Conservation (phyloP, 2,329 filamentous ascomycete genomes). For the Penicillium capsulatum region DNA sequence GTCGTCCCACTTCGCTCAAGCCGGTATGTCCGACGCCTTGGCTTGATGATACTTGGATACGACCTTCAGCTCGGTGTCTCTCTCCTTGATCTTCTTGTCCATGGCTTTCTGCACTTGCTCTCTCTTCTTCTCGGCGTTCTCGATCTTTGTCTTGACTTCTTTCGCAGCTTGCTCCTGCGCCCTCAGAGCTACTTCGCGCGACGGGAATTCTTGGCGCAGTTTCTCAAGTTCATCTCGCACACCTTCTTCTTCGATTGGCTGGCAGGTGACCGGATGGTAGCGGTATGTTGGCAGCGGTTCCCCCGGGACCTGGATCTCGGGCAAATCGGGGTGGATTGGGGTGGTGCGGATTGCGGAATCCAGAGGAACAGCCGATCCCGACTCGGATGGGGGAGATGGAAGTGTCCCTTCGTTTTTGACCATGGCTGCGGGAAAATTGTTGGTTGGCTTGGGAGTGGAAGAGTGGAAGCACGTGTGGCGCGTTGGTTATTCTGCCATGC, state of each 20-base stretch:
- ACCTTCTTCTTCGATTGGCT: slow-evolving; percentile 30
- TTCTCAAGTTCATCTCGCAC: slow-evolving; percentile 31
- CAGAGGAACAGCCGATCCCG: slow-evolving; percentile 29
- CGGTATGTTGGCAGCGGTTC: slow-evolving; percentile 30
- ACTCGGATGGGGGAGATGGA: slow-evolving; percentile 36
- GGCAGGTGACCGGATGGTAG: slow-evolving; percentile 40
- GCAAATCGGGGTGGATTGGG: slow-evolving; percentile 38
- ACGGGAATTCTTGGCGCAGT: slow-evolving; percentile 36
- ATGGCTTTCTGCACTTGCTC: slow-evolving; percentile 39
- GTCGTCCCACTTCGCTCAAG: slow-evolving; percentile 15
- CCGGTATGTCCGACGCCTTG: slow-evolving; percentile 30
- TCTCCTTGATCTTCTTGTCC: slow-evolving; percentile 43
- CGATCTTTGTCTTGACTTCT: slow-evolving; percentile 37
- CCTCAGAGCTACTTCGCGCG: slow-evolving; percentile 33
- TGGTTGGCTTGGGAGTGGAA: not conserved
- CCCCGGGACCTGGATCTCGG: slow-evolving; percentile 39
- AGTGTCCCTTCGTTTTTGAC: slow-evolving; percentile 29
- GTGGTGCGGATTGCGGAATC: slow-evolving; percentile 35
- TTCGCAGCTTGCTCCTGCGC: slow-evolving; percentile 38
- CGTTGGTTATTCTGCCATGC: not conserved
- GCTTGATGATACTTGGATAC: slow-evolving; percentile 41
- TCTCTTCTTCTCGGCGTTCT: slow-evolving; percentile 36
- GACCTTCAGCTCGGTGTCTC: slow-evolving; percentile 42
- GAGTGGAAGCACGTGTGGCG: not conserved
- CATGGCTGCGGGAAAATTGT: slow-evolving; percentile 5